Conservation (phyloP, 1,284 basidiomycete species). For the Schizophyllum amplum region DNA sequence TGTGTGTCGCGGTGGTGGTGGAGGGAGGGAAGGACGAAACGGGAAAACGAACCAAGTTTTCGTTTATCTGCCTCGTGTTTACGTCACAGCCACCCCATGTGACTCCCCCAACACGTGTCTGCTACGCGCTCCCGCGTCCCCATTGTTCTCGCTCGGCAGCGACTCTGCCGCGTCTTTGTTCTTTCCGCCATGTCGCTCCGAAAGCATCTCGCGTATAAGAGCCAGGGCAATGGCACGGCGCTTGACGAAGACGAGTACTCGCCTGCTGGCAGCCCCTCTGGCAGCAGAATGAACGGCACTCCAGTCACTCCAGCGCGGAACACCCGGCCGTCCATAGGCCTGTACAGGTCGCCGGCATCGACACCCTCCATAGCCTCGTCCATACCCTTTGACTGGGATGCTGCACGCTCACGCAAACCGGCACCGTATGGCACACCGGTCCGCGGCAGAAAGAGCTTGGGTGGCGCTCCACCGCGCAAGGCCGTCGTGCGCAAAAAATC, state of each 20-base stretch:
- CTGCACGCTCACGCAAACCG: constrained; percentile 53
- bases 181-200: background rate
- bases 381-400: constrained; percentile 76
- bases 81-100: background rate
- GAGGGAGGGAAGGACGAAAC: background rate
- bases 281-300: background rate
- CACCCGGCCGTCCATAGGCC: constrained; percentile 34
- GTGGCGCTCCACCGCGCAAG: constrained; percentile 24
- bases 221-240: background rate
- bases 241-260: background rate
- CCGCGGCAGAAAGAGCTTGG: constrained; percentile 35
- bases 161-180: background rate
- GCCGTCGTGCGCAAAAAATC: constrained; percentile 57
- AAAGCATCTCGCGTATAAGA: background rate
- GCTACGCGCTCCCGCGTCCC: background rate
- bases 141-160: background rate
- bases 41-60: background rate
- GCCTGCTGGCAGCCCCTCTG: background rate
- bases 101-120: background rate
- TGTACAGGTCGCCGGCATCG: constrained; percentile 45
- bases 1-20: background rate
- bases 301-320: constrained; percentile 25
- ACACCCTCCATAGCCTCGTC: constrained; percentile 66
- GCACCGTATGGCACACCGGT: constrained; percentile 62
- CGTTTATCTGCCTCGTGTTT: background rate